These are phyloP conservation scores for Elongisporangium anandrum DNA, from an alignment of 352 stramenopile genomes.

Conservation along the genomic window DNA sequence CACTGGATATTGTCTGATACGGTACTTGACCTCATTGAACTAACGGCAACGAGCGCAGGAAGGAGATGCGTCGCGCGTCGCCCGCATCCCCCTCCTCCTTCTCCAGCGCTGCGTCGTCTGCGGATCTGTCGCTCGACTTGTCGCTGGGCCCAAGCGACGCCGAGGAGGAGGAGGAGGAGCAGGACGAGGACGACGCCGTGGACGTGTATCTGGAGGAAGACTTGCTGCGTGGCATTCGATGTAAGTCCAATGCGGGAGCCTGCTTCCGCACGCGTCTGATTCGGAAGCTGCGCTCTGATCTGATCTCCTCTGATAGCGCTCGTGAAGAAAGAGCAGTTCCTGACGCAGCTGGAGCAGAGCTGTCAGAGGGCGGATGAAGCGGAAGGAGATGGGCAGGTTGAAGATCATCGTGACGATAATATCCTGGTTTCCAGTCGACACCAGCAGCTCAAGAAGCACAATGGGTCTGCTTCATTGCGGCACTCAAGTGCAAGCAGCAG, in stretches of 20 bases:
- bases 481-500: not conserved
- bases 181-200: slow-evolving; percentile 3
- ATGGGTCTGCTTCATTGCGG: not conserved
- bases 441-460: not conserved
- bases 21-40: not conserved
- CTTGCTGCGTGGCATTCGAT: slow-evolving; percentile 13
- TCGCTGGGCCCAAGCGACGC: not conserved
- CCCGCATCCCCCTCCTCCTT: not conserved
- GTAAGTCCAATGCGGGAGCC: not conserved
- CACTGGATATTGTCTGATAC: not conserved
- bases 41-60: not conserved
- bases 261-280: not conserved
- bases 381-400: slow-evolving; percentile 1
- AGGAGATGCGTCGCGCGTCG: not conserved
- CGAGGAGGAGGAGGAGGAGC: not conserved
- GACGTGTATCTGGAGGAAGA: slow-evolving; percentile 17
- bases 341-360: slow-evolving; percentile 17
- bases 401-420: slow-evolving; percentile 1
- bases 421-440: not conserved
- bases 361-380: slow-evolving; percentile 9
- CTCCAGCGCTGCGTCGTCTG: not conserved
- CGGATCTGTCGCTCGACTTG: not conserved
- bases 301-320: slow-evolving; percentile 9
- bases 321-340: slow-evolving; percentile 25
- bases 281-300: not conserved